phyloP scores from a whole-genome alignment of 192 early-diverging fungal species.

The Paraglomus brasilianum region DNA sequence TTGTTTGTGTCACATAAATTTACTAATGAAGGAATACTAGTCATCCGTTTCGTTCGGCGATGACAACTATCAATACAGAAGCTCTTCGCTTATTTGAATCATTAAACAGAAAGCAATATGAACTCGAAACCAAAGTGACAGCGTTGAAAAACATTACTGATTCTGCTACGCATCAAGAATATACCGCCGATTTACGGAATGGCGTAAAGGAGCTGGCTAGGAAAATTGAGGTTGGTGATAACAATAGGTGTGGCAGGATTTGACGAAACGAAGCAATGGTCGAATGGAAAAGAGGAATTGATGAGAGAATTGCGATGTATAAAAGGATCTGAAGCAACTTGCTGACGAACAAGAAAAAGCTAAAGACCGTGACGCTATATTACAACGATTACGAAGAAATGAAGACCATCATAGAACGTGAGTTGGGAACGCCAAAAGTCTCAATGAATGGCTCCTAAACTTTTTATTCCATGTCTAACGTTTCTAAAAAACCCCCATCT shows the following conservation, averaged over 20 bases:
- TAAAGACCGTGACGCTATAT: slow-evolving; percentile 22
- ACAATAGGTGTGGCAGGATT: no score
- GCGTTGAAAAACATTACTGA: slow-evolving; percentile 18
- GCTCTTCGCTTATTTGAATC: slow-evolving; percentile 8
- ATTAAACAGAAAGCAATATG: slow-evolving; percentile 18
- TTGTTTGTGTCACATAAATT: no score
- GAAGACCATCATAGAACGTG: slow-evolving; percentile 28
- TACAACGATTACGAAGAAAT: slow-evolving; percentile 21
- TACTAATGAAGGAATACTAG: no score
- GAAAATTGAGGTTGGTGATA: slow-evolving; percentile 21
- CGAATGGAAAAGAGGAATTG: no score
- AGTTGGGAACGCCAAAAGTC: no score
- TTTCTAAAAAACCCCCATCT: background rate
- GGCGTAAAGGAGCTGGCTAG: slow-evolving; percentile 21
- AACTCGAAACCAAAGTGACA: slow-evolving; percentile 25
- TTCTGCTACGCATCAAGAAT: slow-evolving; percentile 20
- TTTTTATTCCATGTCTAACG: background rate
- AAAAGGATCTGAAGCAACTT: slow-evolving; percentile 12
- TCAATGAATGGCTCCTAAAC: no score
- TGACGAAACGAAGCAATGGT: no score
- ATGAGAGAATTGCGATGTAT: no score
- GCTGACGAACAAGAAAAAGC: slow-evolving; percentile 29
- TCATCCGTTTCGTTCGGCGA: no score
- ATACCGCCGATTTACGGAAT: background rate
- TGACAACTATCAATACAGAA: slow-evolving; percentile 6